These are phyloP conservation scores for Solanum pimpinellifolium DNA, from an alignment of 257 asterid genomes.

Conservation along the genomic window DNA sequence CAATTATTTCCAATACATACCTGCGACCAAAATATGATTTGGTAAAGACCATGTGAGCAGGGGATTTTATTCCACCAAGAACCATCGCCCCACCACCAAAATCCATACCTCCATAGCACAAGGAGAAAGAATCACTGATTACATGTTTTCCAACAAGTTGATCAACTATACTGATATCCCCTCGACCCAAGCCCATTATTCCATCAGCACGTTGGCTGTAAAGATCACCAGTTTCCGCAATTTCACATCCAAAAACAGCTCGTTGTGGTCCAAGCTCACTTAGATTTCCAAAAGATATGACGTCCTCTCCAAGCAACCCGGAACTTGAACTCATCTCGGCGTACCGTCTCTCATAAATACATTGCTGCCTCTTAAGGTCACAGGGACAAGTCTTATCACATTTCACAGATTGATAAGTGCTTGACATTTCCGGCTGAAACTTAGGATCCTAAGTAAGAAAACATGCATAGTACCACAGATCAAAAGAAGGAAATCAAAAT, in stretches of 20 bases:
- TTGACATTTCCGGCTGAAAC: constrained; percentile 68
- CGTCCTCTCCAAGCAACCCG: constrained; percentile 80
- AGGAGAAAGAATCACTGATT: constrained; percentile 81
- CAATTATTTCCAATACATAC: constrained; percentile 38
- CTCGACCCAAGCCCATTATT: constrained; percentile 94
- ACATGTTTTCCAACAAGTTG: constrained; percentile 82
- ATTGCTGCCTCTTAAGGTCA: constrained; percentile 54
- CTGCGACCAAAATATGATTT: constrained; percentile 73
- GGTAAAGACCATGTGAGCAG: constrained; percentile 64
- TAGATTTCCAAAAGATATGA: constrained; percentile 75
- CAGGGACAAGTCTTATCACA: constrained; percentile 72
- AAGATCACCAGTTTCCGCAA: constrained; percentile 82
- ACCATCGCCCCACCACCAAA: constrained; percentile 97
- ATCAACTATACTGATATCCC: constrained; percentile 87
- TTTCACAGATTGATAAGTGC: constrained; percentile 59
- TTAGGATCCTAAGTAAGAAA: constrained; percentile 56
- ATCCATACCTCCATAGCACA: constrained; percentile 97
- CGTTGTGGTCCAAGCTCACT: constrained; percentile 80
- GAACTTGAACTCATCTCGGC: constrained; percentile 97
- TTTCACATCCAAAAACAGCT: constrained; percentile 91
- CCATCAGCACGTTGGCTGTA: constrained; percentile 98
- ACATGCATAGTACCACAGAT: background rate
- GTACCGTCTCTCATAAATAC: constrained; percentile 77
- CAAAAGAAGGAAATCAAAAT: background rate
- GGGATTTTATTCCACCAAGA: constrained; percentile 72